Percentiles rank a stretch among this genome's conserved stretches.
Evolutionary conservation across 805 yeast species (phyloP).

Genomic region (Myxozyma melibiosi): DNA sequence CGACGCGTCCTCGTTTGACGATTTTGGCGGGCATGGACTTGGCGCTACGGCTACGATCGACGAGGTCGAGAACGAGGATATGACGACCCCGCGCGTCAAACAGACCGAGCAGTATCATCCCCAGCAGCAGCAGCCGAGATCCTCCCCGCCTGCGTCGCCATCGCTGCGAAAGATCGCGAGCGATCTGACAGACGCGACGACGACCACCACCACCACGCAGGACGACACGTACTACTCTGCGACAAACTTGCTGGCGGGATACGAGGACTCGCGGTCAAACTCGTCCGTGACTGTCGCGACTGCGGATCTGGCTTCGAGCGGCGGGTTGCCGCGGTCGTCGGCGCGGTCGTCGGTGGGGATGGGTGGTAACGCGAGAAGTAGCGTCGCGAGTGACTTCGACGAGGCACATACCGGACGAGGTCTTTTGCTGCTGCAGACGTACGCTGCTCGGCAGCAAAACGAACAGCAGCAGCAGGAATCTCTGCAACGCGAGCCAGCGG

Average conservation of each 20-base stretch:
- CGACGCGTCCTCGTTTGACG: too few species aligned
- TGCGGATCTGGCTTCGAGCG: too few species aligned
- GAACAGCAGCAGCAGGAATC: too few species aligned
- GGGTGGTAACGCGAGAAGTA: too few species aligned
- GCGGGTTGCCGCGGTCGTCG: too few species aligned
- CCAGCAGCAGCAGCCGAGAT: background rate
- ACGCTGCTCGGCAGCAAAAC: too few species aligned
- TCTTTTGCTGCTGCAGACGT: too few species aligned
- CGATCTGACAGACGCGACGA: conserved; percentile 5
- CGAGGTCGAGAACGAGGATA: background rate
- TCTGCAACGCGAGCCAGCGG: too few species aligned
- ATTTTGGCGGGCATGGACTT: too few species aligned
- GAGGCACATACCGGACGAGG: too few species aligned
- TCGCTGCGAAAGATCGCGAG: conserved; percentile 1
- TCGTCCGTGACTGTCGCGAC: background rate
- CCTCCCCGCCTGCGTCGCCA: background rate
- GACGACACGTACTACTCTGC: conserved; percentile 27
- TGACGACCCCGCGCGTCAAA: background rate
- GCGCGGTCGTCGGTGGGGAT: too few species aligned
- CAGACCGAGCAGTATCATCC: background rate
- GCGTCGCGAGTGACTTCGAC: too few species aligned
- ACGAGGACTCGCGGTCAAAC: background rate
- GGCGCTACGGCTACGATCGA: background rate
- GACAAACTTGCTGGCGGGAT: conserved; percentile 7
- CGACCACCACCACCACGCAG: background rate